These are phyloP conservation scores for Annona cherimola DNA, from an alignment of 164 flowering plant species.

Conservation along the genomic window DNA sequence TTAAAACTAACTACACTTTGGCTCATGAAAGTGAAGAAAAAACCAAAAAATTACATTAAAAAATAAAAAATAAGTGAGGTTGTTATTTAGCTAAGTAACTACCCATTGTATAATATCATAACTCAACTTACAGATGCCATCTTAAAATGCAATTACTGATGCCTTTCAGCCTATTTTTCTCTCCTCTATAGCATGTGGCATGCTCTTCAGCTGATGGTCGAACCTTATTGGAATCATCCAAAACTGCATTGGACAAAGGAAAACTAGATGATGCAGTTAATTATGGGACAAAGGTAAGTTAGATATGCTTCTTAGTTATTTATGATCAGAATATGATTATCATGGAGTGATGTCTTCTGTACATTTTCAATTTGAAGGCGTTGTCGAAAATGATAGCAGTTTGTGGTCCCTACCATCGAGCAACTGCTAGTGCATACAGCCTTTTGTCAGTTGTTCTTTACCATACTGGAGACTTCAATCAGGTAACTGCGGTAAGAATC, in stretches of 20 bases:
- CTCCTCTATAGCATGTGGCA: conserved; percentile 54
- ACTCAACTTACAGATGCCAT: neutral
- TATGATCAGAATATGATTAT: neutral
- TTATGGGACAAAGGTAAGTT: conserved; percentile 66
- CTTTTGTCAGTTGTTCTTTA: conserved; percentile 89
- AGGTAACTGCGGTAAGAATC: conserved; percentile 35
- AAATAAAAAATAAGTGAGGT: too few relatives aligned
- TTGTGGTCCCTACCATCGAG: conserved; percentile 86
- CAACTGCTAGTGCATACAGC: conserved; percentile 89
- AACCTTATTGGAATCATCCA: conserved; percentile 72
- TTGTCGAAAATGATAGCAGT: conserved; percentile 77
- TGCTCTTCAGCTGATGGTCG: conserved; percentile 93
- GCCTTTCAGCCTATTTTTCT: conserved; percentile 6
- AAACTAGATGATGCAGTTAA: conserved; percentile 85
- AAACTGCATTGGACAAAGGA: conserved; percentile 87
- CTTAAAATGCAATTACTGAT: neutral
- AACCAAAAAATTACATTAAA: too few relatives aligned
- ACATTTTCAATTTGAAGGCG: conserved; percentile 46
- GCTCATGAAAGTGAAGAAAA: too few relatives aligned
- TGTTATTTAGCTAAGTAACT: too few relatives aligned
- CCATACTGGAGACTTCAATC: conserved; percentile 90
- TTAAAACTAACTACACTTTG: too few relatives aligned
- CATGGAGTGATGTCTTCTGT: conserved; percentile 9
- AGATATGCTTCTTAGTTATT: neutral
- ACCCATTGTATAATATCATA: too few relatives aligned